A percentile compares a stretch with the other conserved stretches of the same genome.
Conservation (phyloP, 129 eudicot species). For the Escallonia herrerae region DNA sequence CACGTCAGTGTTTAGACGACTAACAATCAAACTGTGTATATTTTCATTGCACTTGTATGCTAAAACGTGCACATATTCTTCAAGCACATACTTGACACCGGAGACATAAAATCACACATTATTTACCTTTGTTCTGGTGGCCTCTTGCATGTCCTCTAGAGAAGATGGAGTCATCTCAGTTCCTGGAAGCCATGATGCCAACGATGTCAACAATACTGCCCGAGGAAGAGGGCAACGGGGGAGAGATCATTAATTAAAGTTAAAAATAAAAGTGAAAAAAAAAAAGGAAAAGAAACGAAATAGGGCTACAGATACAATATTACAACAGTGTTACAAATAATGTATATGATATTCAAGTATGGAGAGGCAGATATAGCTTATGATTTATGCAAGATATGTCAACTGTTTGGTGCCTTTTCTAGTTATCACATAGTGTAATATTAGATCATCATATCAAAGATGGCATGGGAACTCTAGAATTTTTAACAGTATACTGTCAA, state of each 20-base stretch:
- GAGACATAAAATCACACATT: not conserved
- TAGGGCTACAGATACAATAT: not conserved
- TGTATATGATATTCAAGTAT: not conserved
- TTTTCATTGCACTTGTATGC: not conserved
- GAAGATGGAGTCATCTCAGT: slow-evolving; percentile 12
- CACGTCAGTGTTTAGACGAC: not conserved
- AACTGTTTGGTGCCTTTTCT: not conserved
- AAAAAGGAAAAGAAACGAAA: not conserved
- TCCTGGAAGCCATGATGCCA: slow-evolving; percentile 20
- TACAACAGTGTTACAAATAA: too few species aligned
- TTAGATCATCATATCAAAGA: not conserved
- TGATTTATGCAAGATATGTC: not conserved
- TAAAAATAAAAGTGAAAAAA: too few species aligned
- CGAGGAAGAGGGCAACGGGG: not conserved
- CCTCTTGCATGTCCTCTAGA: slow-evolving; percentile 17
- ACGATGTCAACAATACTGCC: not conserved
- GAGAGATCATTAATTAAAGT: not conserved
- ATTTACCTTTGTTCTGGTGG: slow-evolving; percentile 26
- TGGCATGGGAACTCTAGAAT: too few species aligned
- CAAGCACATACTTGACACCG: not conserved
- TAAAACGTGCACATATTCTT: not conserved
- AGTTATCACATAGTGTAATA: not conserved
- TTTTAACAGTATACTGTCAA: not conserved
- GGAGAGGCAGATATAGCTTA: too few species aligned
- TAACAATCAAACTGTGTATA: not conserved